phyloP scores from a whole-genome alignment of 495 filamentous ascomycete genomes.

The Amphirosellinia nigrospora region DNA sequence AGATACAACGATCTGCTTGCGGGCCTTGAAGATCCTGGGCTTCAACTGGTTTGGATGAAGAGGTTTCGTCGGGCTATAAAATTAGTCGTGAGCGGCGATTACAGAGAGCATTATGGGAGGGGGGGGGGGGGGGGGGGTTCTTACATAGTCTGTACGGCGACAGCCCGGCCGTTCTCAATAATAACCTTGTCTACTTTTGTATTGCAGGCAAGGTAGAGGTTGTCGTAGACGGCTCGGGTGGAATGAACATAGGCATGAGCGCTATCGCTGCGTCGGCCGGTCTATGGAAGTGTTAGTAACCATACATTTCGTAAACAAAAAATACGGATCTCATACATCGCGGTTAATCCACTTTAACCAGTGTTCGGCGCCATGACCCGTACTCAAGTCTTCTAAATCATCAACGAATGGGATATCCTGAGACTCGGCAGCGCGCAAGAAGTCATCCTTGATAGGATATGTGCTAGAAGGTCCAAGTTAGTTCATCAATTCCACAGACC shows the following conservation, averaged over 20 bases:
- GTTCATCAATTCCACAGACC: background rate
- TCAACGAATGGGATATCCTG: slow-evolving; percentile 77
- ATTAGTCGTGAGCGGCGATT: background rate
- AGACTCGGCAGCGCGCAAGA: slow-evolving; percentile 77
- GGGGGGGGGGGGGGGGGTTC: too few species aligned
- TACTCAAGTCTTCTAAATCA: slow-evolving; percentile 71
- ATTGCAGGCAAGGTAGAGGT: slow-evolving; percentile 77
- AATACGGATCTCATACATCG: slow-evolving; percentile 47
- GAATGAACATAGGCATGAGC: slow-evolving; percentile 80
- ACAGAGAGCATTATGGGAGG: too few species aligned
- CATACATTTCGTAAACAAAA: background rate
- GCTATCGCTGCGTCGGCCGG: slow-evolving; percentile 71
- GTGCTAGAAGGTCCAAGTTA: slow-evolving; percentile 43
- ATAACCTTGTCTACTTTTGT: slow-evolving; percentile 85
- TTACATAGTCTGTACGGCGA: slow-evolving; percentile 63
- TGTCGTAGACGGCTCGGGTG: slow-evolving; percentile 67
- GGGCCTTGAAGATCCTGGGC: slow-evolving; percentile 67
- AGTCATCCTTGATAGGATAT: slow-evolving; percentile 77
- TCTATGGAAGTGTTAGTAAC: slow-evolving; percentile 42
- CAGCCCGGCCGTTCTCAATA: slow-evolving; percentile 71
- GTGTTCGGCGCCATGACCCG: slow-evolving; percentile 64
- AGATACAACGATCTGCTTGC: slow-evolving; percentile 81
- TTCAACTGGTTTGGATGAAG: slow-evolving; percentile 48
- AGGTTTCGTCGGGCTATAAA: slow-evolving; percentile 50
- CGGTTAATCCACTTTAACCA: slow-evolving; percentile 76